phyloP scores from a whole-genome alignment of 495 filamentous ascomycete genomes.

The Hypoxylon cercidicola region DNA sequence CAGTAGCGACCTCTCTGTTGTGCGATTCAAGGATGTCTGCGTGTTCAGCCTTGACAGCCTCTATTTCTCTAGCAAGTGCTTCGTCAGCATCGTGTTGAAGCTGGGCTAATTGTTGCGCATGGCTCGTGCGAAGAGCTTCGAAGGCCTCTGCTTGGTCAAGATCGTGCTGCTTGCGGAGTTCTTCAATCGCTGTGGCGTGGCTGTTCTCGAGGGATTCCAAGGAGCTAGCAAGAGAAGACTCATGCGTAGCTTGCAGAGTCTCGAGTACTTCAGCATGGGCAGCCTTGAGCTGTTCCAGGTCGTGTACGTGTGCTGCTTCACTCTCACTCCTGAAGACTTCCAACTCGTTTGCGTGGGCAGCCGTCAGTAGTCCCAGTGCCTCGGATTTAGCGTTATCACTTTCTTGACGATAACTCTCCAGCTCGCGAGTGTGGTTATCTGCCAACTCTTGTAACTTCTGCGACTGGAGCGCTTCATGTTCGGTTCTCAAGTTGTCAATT shows the following conservation, averaged over 20 bases:
- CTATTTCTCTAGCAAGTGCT: slow-evolving; percentile 33
- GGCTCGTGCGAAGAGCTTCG: slow-evolving; percentile 25
- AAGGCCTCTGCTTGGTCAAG: slow-evolving; percentile 27
- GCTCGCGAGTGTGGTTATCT: slow-evolving; percentile 20
- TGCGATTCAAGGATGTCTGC: slow-evolving; percentile 28
- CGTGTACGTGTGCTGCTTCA: slow-evolving; percentile 15
- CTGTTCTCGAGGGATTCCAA: slow-evolving; percentile 24
- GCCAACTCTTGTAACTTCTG: slow-evolving; percentile 29
- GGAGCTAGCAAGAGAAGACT: slow-evolving; percentile 16
- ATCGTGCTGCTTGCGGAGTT: slow-evolving; percentile 22
- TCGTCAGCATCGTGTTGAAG: slow-evolving; percentile 26
- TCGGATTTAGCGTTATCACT: slow-evolving; percentile 20
- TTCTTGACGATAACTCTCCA: slow-evolving; percentile 28
- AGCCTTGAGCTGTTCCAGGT: slow-evolving; percentile 16
- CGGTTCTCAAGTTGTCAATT: slow-evolving; percentile 24
- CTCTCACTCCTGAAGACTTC: slow-evolving; percentile 13
- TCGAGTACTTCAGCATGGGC: slow-evolving; percentile 27
- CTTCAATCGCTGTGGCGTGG: slow-evolving; percentile 21
- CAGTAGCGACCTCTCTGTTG: slow-evolving; percentile 22
- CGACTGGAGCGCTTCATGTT: slow-evolving; percentile 31
- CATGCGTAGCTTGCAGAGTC: slow-evolving; percentile 12
- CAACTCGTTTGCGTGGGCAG: slow-evolving; percentile 21
- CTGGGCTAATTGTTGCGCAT: slow-evolving; percentile 26
- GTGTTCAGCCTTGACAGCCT: slow-evolving; percentile 32
- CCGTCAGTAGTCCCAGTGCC: slow-evolving; percentile 17